Evolutionary conservation across 1,139 yeast species (phyloP).

Genomic region (Saccharomycopsis hybrid): DNA sequence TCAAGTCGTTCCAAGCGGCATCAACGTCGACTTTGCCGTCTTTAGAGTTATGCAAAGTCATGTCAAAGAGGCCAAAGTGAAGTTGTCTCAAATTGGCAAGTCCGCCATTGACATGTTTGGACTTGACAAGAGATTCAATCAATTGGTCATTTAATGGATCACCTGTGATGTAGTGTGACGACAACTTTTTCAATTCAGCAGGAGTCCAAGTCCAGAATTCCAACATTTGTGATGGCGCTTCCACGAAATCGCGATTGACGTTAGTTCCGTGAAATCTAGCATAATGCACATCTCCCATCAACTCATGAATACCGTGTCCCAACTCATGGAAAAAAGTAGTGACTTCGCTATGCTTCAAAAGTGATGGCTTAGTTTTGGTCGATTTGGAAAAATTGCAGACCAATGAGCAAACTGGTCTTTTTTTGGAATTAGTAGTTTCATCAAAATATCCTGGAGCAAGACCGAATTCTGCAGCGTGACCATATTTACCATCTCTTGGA

Average conservation of each 20-base stretch:
- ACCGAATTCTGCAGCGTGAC: constrained; percentile 82
- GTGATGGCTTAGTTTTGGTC: constrained; percentile 60
- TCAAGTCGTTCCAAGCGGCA: constrained; percentile 55
- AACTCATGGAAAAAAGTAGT: constrained; percentile 84
- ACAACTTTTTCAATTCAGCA: constrained; percentile 49
- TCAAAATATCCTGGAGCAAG: constrained; percentile 54
- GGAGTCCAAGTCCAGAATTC: constrained; percentile 87
- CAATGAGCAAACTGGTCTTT: constrained; percentile 65
- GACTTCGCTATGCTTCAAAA: constrained; percentile 72
- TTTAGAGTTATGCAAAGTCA: constrained; percentile 49
- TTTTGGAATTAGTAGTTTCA: constrained; percentile 43
- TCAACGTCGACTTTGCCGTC: constrained; percentile 42
- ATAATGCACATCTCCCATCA: constrained; percentile 59
- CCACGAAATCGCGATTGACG: constrained; percentile 81
- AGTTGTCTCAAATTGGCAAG: constrained; percentile 65
- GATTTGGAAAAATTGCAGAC: constrained; percentile 86
- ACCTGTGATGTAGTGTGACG: constrained; percentile 58
- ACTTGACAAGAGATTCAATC: constrained; percentile 51
- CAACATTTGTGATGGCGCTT: constrained; percentile 84
- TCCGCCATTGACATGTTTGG: constrained; percentile 76
- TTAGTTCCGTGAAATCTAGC: constrained; percentile 69
- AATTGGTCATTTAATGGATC: constrained; percentile 53
- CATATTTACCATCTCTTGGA: constrained; percentile 81
- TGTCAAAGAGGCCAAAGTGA: constrained; percentile 72
- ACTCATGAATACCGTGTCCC: constrained; percentile 83